A percentile compares a stretch with the other conserved stretches of the same genome.
Conservation (phyloP, 495 filamentous ascomycete species). For the Echria macrotheca region DNA sequence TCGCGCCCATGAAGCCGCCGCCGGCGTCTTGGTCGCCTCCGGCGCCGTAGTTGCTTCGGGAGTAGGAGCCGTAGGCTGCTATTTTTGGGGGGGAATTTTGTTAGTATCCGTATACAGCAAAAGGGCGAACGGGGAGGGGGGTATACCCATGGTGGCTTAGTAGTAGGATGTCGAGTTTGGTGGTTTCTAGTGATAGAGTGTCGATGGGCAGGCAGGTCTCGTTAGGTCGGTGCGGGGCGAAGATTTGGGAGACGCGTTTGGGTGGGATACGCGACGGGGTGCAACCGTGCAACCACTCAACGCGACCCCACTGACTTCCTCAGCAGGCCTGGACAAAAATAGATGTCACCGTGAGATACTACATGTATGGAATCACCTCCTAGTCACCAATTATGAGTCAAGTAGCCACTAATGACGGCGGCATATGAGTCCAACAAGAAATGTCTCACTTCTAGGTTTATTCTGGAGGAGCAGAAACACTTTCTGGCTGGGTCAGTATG, state of each 20-base stretch:
- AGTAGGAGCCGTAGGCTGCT: slow-evolving; percentile 40
- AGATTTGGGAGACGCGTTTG: slow-evolving; percentile 12
- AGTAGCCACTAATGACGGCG: too few relatives aligned
- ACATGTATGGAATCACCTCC: too few relatives aligned
- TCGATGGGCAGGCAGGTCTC: neutral
- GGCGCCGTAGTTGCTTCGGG: slow-evolving; percentile 33
- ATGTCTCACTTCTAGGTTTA: too few relatives aligned
- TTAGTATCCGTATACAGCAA: neutral
- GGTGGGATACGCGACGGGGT: slow-evolving; percentile 14
- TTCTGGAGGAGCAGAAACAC: too few relatives aligned
- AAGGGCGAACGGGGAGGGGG: too few relatives aligned
- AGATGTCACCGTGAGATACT: too few relatives aligned
- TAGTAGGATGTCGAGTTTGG: too few relatives aligned
- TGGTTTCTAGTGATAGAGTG: neutral
- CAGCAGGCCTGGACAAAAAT: too few relatives aligned
- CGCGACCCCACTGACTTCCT: slow-evolving; percentile 16
- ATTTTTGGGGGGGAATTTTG: neutral
- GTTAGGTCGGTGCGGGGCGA: neutral
- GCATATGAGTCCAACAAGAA: too few relatives aligned
- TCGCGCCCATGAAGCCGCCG: slow-evolving; percentile 41
- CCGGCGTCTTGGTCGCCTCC: slow-evolving; percentile 40
- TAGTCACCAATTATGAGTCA: too few relatives aligned
- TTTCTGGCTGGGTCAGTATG: too few relatives aligned
- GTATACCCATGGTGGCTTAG: slow-evolving; percentile 18
- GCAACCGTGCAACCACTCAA: slow-evolving; percentile 17